Evolutionary conservation across 768 basidiomycete genomes (phyloP).

Genomic region (Termitomyces eurrhizus): DNA sequence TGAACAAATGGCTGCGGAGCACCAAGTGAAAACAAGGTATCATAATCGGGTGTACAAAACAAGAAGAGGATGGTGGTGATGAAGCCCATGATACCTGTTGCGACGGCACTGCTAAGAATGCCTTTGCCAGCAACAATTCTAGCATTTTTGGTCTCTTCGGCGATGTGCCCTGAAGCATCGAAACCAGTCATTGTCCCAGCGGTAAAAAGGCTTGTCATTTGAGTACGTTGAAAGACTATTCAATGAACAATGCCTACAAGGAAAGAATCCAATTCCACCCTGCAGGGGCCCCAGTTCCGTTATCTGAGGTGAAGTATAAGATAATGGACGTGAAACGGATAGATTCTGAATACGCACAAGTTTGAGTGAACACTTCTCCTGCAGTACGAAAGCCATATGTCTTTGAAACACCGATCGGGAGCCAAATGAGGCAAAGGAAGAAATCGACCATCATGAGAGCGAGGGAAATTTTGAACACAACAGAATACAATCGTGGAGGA

Average conservation of each 20-base stretch:
- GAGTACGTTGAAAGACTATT: neutral
- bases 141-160: constrained; percentile 86
- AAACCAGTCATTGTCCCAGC: constrained; percentile 89
- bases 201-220: constrained; percentile 76
- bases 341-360: constrained; percentile 47
- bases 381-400: constrained; percentile 89
- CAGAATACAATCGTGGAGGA: constrained; percentile 70
- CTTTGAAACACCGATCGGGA: constrained; percentile 84
- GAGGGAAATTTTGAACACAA: constrained; percentile 74
- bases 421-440: constrained; percentile 84
- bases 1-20: constrained; percentile 93
- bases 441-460: constrained; percentile 82
- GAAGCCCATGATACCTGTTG: constrained; percentile 80
- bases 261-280: constrained; percentile 93
- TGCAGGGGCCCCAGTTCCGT: constrained; percentile 82
- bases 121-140: constrained; percentile 81
- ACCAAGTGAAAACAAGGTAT: constrained; percentile 66
- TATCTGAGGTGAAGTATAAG: constrained; percentile 45
- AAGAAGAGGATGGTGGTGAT: constrained; percentile 75
- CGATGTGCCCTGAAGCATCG: constrained; percentile 85
- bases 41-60: constrained; percentile 79
- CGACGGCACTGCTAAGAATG: constrained; percentile 72
- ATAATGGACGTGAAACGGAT: neutral
- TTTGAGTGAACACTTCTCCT: constrained; percentile 78
- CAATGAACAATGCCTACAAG: constrained; percentile 43